Evolutionary conservation across 2,329 filamentous ascomycete species (phyloP).

Genomic region (Bretziella fagacearum): DNA sequence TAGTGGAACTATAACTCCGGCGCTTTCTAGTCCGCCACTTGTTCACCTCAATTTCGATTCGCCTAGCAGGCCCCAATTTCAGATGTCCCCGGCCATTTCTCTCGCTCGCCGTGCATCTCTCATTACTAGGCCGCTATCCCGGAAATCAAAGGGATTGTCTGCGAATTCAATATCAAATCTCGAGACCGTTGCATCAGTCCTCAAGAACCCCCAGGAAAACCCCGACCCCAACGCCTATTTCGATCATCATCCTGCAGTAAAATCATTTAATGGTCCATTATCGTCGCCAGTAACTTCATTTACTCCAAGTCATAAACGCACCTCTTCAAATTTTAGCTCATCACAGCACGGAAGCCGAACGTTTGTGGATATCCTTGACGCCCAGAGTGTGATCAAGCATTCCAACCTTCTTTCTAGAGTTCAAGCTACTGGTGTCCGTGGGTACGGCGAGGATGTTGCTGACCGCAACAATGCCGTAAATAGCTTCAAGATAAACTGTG

Average conservation of each 20-base stretch:
- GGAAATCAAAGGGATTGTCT: conserved; percentile 10
- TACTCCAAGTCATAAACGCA: conserved; percentile 9
- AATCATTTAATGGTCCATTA: conserved; percentile 7
- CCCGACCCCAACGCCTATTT: conserved; percentile 5
- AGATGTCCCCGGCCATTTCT: background rate
- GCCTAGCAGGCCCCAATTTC: background rate
- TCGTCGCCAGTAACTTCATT: conserved; percentile 3
- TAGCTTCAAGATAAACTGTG: conserved; percentile 8
- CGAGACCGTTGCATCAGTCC: background rate
- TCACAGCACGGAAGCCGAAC: conserved; percentile 8
- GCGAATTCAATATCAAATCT: conserved; percentile 2
- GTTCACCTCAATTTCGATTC: conserved; percentile 4
- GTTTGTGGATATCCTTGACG: conserved; percentile 39
- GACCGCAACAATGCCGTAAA: conserved; percentile 38
- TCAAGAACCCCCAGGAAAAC: background rate
- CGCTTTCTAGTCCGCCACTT: conserved; percentile 5
- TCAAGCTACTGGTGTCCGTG: conserved; percentile 32
- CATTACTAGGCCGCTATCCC: conserved; percentile 11
- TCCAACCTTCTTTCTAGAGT: conserved; percentile 33
- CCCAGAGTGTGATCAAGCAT: conserved; percentile 34
- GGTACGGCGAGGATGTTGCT: conserved; percentile 49
- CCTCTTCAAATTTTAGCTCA: conserved; percentile 11
- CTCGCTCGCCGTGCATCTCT: conserved; percentile 1
- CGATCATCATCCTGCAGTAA: conserved; percentile 14
- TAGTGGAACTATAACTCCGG: background rate